phyloP scores from a whole-genome alignment of 176 grass and related monocot species.

The Alopecurus myosuroides region DNA sequence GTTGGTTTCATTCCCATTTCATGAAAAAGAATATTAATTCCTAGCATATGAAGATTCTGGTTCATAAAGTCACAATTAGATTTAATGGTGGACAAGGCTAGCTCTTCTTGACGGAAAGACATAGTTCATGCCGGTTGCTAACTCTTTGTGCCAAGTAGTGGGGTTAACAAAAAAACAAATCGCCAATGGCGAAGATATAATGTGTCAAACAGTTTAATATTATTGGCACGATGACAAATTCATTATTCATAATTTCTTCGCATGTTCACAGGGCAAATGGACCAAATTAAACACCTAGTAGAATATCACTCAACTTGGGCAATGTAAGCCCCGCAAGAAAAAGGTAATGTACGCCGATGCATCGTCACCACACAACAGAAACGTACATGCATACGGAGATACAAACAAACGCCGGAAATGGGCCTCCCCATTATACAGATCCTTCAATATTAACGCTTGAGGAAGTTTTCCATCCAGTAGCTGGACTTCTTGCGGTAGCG shows the following conservation, averaged over 20 bases:
- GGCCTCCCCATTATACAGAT: background rate
- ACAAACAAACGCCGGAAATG: background rate
- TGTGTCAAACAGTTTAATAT: background rate
- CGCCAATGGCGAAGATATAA: background rate
- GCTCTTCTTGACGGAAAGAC: no score
- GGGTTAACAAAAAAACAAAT: background rate
- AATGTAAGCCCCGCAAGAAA: background rate
- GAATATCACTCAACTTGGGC: background rate
- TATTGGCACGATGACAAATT: background rate
- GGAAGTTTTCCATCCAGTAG: constrained; percentile 46
- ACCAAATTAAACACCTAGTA: background rate
- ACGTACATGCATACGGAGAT: background rate
- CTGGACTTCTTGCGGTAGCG: constrained; percentile 65
- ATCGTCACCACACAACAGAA: background rate
- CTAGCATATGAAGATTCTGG: no score
- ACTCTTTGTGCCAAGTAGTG: background rate
- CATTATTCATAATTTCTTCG: background rate
- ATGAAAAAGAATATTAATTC: no score
- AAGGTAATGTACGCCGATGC: background rate
- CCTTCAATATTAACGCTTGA: no score
- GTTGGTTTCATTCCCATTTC: no score
- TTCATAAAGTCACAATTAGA: no score
- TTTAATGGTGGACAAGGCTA: no score
- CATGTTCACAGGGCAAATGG: background rate
- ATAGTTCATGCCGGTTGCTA: no score